Conservation (phyloP, 805 yeast genomes). For the Hanseniaspora clermontiae region DNA sequence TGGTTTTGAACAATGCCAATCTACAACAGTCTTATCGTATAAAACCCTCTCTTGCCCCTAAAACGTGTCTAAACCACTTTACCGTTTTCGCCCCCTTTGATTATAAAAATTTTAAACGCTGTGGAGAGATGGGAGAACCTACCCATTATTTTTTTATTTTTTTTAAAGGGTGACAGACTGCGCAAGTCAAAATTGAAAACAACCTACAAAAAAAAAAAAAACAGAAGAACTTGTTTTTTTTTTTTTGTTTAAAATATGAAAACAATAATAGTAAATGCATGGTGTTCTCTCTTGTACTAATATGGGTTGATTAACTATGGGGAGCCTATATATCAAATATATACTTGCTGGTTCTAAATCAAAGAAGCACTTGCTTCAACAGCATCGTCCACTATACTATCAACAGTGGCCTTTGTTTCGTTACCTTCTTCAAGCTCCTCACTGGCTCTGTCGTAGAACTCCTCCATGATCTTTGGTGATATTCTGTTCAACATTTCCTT, state of each 20-base stretch:
- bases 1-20: not conserved
- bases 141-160: not conserved
- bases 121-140: not conserved
- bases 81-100: not conserved
- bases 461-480: slow-evolving; percentile 90
- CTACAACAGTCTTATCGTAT: not conserved
- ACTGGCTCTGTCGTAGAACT: slow-evolving; percentile 86
- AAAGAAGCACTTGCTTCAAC: slow-evolving; percentile 18
- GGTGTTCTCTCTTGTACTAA: too few species aligned
- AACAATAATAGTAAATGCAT: too few species aligned
- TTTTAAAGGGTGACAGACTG: not conserved
- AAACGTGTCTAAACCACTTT: too few species aligned
- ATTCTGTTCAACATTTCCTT: slow-evolving; percentile 97
- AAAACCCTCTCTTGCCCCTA: too few species aligned
- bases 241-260: too few species aligned
- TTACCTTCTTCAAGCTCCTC: slow-evolving; percentile 40
- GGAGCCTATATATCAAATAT: not conserved
- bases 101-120: not conserved
- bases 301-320: too few species aligned
- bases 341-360: slow-evolving; percentile 15
- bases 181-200: too few species aligned
- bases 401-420: slow-evolving; percentile 19
- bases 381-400: slow-evolving; percentile 30
- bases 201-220: too few species aligned
- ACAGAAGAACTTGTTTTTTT: too few species aligned